Base-by-base conservation (phyloP, 2,329 filamentous ascomycete genomes). In the Cadophora sp. region DNA sequence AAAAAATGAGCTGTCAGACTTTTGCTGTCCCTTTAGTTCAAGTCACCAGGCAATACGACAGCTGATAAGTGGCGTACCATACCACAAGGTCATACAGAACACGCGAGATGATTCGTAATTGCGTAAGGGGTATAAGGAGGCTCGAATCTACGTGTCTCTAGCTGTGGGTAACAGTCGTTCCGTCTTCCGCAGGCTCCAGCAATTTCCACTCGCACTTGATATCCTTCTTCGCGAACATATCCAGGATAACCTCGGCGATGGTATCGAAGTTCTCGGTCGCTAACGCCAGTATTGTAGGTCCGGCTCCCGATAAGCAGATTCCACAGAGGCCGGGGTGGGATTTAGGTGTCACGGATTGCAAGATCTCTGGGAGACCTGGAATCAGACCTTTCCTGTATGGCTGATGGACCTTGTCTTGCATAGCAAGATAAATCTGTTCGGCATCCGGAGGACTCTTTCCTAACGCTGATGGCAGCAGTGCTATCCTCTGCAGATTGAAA, bases 321-420 rank as follows among this genome's bases (percentile, higher is more conserved):
- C 96, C 96, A 64, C 97, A 86, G 64, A 99, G 88, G 6, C 96
- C 96, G 1, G 92, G 90, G 78, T 97, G 93, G 5, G 91, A 91
- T 77, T 88, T 87, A 31, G 95, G 96, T 12, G 92, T 97, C 84
- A 98, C 94, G 69, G 91, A 95, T 79, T 93, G 89, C 63, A 99
- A 89, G 64, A 99, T 95, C 78, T 97, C 92, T 19, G 92, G 91
- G 67, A 99, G 86, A 0, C 95, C 96, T 0, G 96, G 96, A 74
- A 99, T 97, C 70, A 99, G 87, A 1, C 87, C 91, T 81, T 96
- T 91, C 64, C 96, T 91, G 83, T 99, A 98, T 53, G 94, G 96
- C 81, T 99, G 96, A 82, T 99, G 96, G 69, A 99, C 89, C 81
- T 94, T 97, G 83, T 99, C 96, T 82, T 98, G 96, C 96, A 99